Evolutionary conservation across 306 rosid species (phyloP).

Genomic region (Prinsepia uniflora): DNA sequence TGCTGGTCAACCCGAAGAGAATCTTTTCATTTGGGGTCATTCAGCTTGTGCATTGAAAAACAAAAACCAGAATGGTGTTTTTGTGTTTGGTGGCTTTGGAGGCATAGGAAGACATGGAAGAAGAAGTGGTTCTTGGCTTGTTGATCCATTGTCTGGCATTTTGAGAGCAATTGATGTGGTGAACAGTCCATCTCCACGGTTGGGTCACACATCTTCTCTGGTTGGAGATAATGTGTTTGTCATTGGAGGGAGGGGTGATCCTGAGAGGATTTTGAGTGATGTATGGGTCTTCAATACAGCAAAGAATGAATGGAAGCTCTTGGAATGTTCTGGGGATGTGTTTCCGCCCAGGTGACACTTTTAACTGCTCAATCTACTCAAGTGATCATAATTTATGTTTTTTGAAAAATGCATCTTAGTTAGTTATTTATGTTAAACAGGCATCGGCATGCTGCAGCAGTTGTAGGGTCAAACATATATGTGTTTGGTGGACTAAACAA

Average conservation of each 20-base stretch:
- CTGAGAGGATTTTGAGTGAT: conserved; percentile 67
- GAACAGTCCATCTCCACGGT: conserved; percentile 54
- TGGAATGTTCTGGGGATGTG: conserved; percentile 46
- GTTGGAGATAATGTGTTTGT: conserved; percentile 63
- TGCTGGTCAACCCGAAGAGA: conserved; percentile 61
- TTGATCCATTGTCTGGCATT: conserved; percentile 51
- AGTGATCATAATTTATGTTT: neutral
- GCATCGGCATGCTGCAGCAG: conserved; percentile 94
- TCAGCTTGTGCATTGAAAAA: conserved; percentile 47
- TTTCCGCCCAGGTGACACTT: conserved; percentile 69
- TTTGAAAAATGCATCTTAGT: conserved; percentile 8
- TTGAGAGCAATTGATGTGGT: conserved; percentile 36
- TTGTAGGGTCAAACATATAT: conserved; percentile 61
- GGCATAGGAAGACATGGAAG: conserved; percentile 86
- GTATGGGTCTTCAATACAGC: conserved; percentile 57
- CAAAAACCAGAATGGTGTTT: conserved; percentile 30
- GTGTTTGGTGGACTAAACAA: conserved; percentile 87
- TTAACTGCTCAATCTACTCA: neutral
- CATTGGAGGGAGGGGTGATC: conserved; percentile 86
- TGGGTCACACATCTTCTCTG: conserved; percentile 72
- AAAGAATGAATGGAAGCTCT: conserved; percentile 54
- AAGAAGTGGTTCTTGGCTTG: conserved; percentile 54
- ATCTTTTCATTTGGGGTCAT: conserved; percentile 90
- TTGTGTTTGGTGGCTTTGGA: conserved; percentile 92
- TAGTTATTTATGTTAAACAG: conserved; percentile 33